Base-by-base conservation (phyloP, 495 filamentous ascomycete species). In the Penicillium egyptiacum region DNA sequence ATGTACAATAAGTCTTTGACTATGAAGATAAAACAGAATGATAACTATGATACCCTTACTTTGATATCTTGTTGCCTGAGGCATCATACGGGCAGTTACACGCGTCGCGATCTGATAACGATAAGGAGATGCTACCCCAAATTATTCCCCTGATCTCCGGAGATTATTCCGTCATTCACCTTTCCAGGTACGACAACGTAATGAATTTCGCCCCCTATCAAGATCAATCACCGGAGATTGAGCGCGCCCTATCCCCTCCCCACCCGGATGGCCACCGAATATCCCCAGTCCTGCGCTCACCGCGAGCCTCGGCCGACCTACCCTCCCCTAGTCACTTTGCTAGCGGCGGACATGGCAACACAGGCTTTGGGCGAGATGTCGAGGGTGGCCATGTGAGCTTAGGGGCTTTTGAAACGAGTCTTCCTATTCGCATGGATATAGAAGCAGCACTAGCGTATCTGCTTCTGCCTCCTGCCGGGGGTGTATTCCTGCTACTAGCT, bases 121-220 rank as follows among this genome's bases (percentile, higher is more conserved):
- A 66, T 70, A 63, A 61, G 59, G 37, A 62, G 40, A 3, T 28
- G 26, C 45, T 55, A 51, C 55, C 47, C 55, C 55, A 39, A 57
- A 19, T 35, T 48, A 20, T 48, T 47, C 50, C 44, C 57, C 53
- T 55, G 33, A 28, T 46, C 26, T 20, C 26, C n/a, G 9, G 11
- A 49, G 17, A 22, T 23, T 28, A 25, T 17, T 39, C 40, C 41
- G n/a, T 41, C 50, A 44, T 41, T 20, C 50, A 54, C 50, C 46
- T 41, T 28, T 40, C 22, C 41, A 46, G 28, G 19, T 22, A 58
- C 46, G 52, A 20, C 10, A 6, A 28, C 58, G 63, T 12, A 31
- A 95, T 95, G 89, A 90, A 96, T 73, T 98, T 98, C 74, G 93
- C 93, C 26, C 93, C 93, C 30, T 98, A 98, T 75, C 93, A 98